Conservation (phyloP, 169 alveolate genomes). For the Eimeria sp. region DNA sequence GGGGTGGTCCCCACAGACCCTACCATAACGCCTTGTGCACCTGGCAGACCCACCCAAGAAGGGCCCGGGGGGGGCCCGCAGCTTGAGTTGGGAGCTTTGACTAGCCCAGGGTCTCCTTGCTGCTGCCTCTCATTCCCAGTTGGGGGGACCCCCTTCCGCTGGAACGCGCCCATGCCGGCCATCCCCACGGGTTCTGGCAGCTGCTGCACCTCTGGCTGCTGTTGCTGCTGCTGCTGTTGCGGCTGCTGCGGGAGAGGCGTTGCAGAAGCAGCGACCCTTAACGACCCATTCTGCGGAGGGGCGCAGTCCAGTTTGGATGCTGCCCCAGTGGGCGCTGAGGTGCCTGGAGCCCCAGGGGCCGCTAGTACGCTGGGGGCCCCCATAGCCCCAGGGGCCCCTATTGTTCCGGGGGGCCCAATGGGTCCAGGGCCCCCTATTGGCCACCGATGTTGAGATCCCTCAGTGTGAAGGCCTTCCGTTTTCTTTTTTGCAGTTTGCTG, state of each 20-base stretch:
- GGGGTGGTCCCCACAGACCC: slow-evolving; percentile 38
- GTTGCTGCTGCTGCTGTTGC: slow-evolving; percentile 32
- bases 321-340: background rate
- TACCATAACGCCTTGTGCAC: background rate
- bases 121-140: background rate
- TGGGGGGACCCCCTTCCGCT: slow-evolving; percentile 31
- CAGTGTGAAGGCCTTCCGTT: background rate
- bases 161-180: slow-evolving; percentile 19
- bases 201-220: background rate
- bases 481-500: background rate
- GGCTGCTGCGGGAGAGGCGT: background rate
- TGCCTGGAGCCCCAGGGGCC: background rate
- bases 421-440: background rate
- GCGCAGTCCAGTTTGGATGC: slow-evolving; percentile 14
- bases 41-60: background rate
- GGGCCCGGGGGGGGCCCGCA: slow-evolving; percentile 5
- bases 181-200: background rate
- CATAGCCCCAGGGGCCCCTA: background rate
- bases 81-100: background rate
- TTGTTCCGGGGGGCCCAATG: background rate
- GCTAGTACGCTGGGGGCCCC: background rate
- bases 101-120: background rate
- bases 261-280: slow-evolving; percentile 34
- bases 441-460: background rate
- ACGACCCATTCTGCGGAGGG: background rate